Base-by-base conservation (phyloP, 2,329 filamentous ascomycete genomes). In the Claviceps humidiphila region DNA sequence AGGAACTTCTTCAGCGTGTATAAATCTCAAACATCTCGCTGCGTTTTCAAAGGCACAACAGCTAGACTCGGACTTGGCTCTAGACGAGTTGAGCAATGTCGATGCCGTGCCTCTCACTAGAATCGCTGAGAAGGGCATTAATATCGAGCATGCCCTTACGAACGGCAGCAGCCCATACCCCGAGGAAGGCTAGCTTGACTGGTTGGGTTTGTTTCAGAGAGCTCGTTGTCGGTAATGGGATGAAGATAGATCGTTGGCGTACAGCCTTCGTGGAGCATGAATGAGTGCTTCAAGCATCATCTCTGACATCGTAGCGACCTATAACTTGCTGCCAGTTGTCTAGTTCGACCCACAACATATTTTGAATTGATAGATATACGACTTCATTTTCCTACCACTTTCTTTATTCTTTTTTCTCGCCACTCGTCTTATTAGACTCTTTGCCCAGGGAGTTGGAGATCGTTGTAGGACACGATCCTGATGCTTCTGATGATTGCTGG, bases 121-220 rank as follows among this genome's bases (percentile, higher is more conserved):
- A 54, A 76, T 81, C 64, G 70, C 73, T 57, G 76, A 76, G 58
- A 76, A 77, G 63, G 77, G 76, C 51, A 65, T 77, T 49, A 73
- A 75, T 54, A 74, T 82, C 57, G 77, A 81, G 59, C 74, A 77
- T 58, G 76, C 78, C 47, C 66, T 77, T 53, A 71, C 82, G 60
- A 74, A 82, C 61, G 80, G 84, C 53, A 80, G 84, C 63, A 84
- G 81, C 47, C 81, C 81, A 2, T 85, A 84, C 60, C 78, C 80
- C 40, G 81, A 84, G 68, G 79, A 82, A 64, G 58, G 70, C 42
- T 3, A 5, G 24, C 38, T 47, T 6, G 26, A 7, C 13, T 37
- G 16, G 7, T 17, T 26, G 17, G 7, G 6, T 24, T 24, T 5
- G 2, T 14, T 7, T 43, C 20, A 24, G 3, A 3, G 8, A 42